Evolutionary conservation across 208 protist species (phyloP).

Genomic region (Acanthamoeba royreba): DNA sequence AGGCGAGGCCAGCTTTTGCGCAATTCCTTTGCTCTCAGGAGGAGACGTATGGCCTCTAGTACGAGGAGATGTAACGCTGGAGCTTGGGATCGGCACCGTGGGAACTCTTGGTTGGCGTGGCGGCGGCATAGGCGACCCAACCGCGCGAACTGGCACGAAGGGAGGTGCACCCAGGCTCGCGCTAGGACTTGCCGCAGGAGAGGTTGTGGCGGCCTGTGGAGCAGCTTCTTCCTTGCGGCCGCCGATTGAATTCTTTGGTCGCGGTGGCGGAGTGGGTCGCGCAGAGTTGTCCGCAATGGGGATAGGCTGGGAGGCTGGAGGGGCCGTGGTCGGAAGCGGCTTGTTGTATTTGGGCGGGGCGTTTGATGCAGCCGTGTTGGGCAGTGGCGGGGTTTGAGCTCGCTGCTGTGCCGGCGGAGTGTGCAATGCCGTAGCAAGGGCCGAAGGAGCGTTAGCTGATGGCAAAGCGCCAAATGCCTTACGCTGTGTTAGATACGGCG

Average conservation of each 20-base stretch:
- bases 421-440: background rate
- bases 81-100: background rate
- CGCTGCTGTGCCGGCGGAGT: background rate
- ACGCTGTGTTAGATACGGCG: background rate
- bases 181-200: background rate
- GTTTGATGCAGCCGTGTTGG: background rate
- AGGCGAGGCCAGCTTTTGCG: background rate
- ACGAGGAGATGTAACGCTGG: too few relatives aligned
- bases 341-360: background rate
- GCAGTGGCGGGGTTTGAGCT: too few relatives aligned
- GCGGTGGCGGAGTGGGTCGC: background rate
- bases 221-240: background rate
- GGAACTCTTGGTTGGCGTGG: background rate
- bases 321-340: background rate
- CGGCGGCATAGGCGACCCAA: background rate
- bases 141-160: background rate
- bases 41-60: too few relatives aligned
- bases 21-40: too few relatives aligned
- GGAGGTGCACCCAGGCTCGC: too few relatives aligned
- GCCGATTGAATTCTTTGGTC: background rate
- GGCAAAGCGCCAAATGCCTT: too few relatives aligned
- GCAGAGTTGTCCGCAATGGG: background rate
- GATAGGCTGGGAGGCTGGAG: background rate
- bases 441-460: too few relatives aligned
- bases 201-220: background rate